A percentile compares a stretch with the other conserved stretches of the same genome.
Evolutionary conservation across 75 land plant species (phyloP).

Genomic region (Pinus tabuliformis): DNA sequence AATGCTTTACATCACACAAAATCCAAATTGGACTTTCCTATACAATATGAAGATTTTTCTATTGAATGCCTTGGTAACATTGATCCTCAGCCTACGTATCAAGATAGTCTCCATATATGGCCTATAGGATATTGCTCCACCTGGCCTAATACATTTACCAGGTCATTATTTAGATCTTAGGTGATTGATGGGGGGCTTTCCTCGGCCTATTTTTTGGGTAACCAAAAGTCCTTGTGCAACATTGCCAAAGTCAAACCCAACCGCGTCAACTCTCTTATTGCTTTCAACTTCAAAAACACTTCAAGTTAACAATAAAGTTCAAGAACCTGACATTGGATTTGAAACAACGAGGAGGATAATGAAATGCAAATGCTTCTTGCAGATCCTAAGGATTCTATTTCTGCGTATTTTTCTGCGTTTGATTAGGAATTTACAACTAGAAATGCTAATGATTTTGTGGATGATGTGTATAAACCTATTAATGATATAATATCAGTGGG

Average conservation of each 20-base stretch:
- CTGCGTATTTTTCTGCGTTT: slow-evolving; percentile 14
- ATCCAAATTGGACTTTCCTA: slow-evolving; percentile 48
- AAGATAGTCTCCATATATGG: slow-evolving; percentile 45
- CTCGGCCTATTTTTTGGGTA: slow-evolving; percentile 75
- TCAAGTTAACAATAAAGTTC: background rate
- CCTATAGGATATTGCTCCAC: slow-evolving; percentile 76
- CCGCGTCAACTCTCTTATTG: slow-evolving; percentile 31
- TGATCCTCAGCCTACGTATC: slow-evolving; percentile 57
- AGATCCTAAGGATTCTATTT: slow-evolving; percentile 25
- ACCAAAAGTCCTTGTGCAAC: slow-evolving; percentile 55
- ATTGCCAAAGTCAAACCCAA: slow-evolving; percentile 29
- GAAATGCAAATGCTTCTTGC: slow-evolving; percentile 29
- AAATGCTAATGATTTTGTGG: slow-evolving; percentile 1
- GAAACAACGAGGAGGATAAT: slow-evolving; percentile 17
- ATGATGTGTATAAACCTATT: background rate
- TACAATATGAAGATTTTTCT: slow-evolving; percentile 76
- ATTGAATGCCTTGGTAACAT: slow-evolving; percentile 59
- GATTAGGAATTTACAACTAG: slow-evolving; percentile 27
- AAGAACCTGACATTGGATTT: background rate
- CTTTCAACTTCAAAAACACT: background rate
- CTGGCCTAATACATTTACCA: slow-evolving; percentile 87
- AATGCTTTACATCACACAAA: background rate
- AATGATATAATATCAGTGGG: background rate
- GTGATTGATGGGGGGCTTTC: slow-evolving; percentile 65
- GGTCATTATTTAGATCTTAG: slow-evolving; percentile 75